phyloP scores from a whole-genome alignment of 2,329 filamentous ascomycete genomes.

The Colletotrichum tropicale region DNA sequence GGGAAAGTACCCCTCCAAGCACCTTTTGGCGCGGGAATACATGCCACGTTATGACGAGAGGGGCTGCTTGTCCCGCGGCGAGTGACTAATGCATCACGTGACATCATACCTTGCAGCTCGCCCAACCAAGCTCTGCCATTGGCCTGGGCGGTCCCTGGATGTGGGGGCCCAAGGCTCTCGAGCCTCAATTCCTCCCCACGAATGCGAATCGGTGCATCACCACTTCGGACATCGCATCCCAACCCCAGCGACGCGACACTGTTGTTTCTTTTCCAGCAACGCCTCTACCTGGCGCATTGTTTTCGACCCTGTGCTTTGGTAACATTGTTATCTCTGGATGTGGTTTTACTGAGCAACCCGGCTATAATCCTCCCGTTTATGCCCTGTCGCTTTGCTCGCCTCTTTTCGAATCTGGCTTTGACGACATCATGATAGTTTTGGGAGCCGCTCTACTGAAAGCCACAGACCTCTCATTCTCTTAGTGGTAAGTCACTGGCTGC shows the following conservation, averaged over 20 bases:
- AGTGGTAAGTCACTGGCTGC: constrained; percentile 39
- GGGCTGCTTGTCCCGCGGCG: not conserved
- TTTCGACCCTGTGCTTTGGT: constrained; percentile 7
- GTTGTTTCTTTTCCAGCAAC: constrained; percentile 6
- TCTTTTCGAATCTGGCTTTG: constrained; percentile 19
- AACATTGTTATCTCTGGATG: constrained; percentile 4
- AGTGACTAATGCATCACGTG: constrained; percentile 10
- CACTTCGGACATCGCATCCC: constrained; percentile 18
- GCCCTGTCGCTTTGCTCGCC: constrained; percentile 16
- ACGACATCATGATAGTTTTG: constrained; percentile 48
- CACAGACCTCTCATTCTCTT: constrained; percentile 38
- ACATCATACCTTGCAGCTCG: not conserved
- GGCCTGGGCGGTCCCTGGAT: not conserved
- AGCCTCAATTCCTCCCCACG: constrained; percentile 21
- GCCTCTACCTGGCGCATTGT: constrained; percentile 15
- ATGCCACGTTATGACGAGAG: not conserved
- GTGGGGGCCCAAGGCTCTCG: constrained; percentile 15
- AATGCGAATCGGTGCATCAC: constrained; percentile 19
- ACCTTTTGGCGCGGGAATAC: not conserved
- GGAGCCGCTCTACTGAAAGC: constrained; percentile 31
- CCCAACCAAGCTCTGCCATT: not conserved
- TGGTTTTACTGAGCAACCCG: constrained; percentile 1
- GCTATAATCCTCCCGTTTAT: constrained; percentile 5
- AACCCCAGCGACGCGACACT: constrained; percentile 16
- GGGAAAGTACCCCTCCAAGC: constrained; percentile 1